Base-by-base conservation (phyloP, 2,329 filamentous ascomycete genomes). In the Apiospora pterosperma region DNA sequence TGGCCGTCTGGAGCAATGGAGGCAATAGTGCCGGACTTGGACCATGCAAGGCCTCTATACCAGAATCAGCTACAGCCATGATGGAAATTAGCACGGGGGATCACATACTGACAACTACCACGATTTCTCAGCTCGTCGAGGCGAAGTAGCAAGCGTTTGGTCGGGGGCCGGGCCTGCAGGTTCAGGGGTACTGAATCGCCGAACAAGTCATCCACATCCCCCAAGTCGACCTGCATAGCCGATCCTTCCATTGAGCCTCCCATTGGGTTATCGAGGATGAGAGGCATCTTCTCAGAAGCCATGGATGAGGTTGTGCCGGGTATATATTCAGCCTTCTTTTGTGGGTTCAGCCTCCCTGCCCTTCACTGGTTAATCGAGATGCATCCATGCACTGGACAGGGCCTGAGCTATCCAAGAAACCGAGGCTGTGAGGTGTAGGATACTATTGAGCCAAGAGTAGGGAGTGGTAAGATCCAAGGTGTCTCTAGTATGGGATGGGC, bases 11-110 rank as follows among this genome's bases (percentile, higher is more conserved):
- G 80, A 23, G 89, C 86, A 69, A 98, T 90, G 63, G 90, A 90
- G 34, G 94, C 94, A 69, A 98, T 92, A 66, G 90, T 93, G 52
- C 95, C 95, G 66, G 88, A 86, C 71, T 90, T 93, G 12, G 95
- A 97, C 94, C 95, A 98, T 36, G 91, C 89, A 63, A 97, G 85
- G 68, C 88, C 88, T 75, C 93, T 60, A 11, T 60, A 28, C 16
- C 4, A 3, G n/a, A 59, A 12, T 58, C 59, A 36, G 42, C 25
- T 64, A 70, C 66, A 74, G 68, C 63, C 60, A 70, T n/a, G 36
- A 61, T 28, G 10, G 36, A n/a, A 55, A 42, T 60, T 62, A 39
- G 14, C 42, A 59, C 59, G 52, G 36, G 55, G 36, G 19, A 34
- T 21, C 16, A 61, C 89, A 79, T 87, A 96, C 93, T 93, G 91